Percentiles rank a stretch among this genome's conserved stretches.
phyloP scores from a whole-genome alignment of 2,329 filamentous ascomycete species.

The Chrysoporthe cubensis region DNA sequence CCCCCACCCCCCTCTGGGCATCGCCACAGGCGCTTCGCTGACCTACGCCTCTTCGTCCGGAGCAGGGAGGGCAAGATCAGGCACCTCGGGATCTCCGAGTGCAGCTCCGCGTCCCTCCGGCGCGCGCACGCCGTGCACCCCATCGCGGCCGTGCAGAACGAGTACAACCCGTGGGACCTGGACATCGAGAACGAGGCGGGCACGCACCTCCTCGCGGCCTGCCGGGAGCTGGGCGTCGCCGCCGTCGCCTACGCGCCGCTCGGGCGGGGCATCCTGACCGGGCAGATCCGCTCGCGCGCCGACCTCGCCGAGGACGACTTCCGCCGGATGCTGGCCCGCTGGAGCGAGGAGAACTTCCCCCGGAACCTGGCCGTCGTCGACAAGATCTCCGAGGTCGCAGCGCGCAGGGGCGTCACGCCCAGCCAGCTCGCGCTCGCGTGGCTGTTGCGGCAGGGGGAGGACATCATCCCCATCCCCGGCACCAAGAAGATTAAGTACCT shows the following conservation, averaged over 20 bases:
- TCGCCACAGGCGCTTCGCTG: background rate
- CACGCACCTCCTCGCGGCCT: slow-evolving; percentile 55
- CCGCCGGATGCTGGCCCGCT: slow-evolving; percentile 51
- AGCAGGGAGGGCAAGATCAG: slow-evolving; percentile 58
- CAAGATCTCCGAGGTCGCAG: slow-evolving; percentile 52
- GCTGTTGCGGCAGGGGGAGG: slow-evolving; percentile 62
- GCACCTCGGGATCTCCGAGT: slow-evolving; percentile 59
- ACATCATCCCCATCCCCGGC: slow-evolving; percentile 63
- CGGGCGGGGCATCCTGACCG: slow-evolving; percentile 61
- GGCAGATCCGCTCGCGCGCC: slow-evolving; percentile 46
- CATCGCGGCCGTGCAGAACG: slow-evolving; percentile 56
- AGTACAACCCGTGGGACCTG: slow-evolving; percentile 58
- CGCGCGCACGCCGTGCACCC: slow-evolving; percentile 54
- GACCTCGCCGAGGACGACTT: slow-evolving; percentile 55
- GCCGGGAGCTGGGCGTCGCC: slow-evolving; percentile 60
- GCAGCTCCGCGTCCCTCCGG: slow-evolving; percentile 52
- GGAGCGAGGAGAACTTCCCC: slow-evolving; percentile 54
- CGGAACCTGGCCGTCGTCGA: slow-evolving; percentile 61
- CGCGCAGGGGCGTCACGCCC: slow-evolving; percentile 50
- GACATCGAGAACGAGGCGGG: slow-evolving; percentile 59
- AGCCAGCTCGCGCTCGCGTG: slow-evolving; percentile 65
- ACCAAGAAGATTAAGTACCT: slow-evolving; percentile 53
- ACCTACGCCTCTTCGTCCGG: background rate
- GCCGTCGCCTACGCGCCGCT: slow-evolving; percentile 65
- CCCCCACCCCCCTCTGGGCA: too few species aligned